These are phyloP conservation scores for Leccinum boreale DNA, from an alignment of 768 basidiomycete species.

Conservation along the genomic window DNA sequence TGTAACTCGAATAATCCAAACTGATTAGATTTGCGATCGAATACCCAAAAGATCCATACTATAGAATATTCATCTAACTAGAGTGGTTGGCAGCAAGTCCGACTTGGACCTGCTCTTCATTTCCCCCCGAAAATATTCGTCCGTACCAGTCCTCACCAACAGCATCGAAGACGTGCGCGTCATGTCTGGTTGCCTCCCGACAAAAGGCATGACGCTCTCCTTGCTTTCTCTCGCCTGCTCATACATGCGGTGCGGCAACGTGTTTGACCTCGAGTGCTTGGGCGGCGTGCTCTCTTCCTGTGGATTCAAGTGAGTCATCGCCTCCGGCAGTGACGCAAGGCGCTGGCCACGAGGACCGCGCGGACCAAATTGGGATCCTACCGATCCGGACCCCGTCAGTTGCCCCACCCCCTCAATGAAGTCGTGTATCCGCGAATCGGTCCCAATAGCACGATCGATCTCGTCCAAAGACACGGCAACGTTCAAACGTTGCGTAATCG, in stretches of 20 bases:
- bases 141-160: slow-evolving; percentile 7
- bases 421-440: slow-evolving; percentile 18
- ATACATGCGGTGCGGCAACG: slow-evolving; percentile 43
- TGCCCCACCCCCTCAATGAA: slow-evolving; percentile 25
- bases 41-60: not conserved
- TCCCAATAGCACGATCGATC: slow-evolving; percentile 25
- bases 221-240: slow-evolving; percentile 34
- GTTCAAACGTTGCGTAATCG: slow-evolving; percentile 19
- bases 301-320: slow-evolving; percentile 2
- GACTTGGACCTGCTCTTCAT: slow-evolving; percentile 4
- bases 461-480: slow-evolving; percentile 23
- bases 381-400: slow-evolving; percentile 12
- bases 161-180: slow-evolving; percentile 17
- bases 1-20: slow-evolving; percentile 2
- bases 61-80: not conserved
- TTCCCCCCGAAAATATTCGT: not conserved
- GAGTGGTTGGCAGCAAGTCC: slow-evolving; percentile 1
- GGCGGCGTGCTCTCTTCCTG: slow-evolving; percentile 24
- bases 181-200: slow-evolving; percentile 20
- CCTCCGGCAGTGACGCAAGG: slow-evolving; percentile 17
- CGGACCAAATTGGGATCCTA: slow-evolving; percentile 13
- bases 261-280: slow-evolving; percentile 20
- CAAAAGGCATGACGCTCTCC: slow-evolving; percentile 21
- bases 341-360: slow-evolving; percentile 23
- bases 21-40: not conserved